Percentiles rank a stretch among this genome's conserved stretches.
phyloP scores from a whole-genome alignment of 495 filamentous ascomycete species.

The Tuber magnatum region DNA sequence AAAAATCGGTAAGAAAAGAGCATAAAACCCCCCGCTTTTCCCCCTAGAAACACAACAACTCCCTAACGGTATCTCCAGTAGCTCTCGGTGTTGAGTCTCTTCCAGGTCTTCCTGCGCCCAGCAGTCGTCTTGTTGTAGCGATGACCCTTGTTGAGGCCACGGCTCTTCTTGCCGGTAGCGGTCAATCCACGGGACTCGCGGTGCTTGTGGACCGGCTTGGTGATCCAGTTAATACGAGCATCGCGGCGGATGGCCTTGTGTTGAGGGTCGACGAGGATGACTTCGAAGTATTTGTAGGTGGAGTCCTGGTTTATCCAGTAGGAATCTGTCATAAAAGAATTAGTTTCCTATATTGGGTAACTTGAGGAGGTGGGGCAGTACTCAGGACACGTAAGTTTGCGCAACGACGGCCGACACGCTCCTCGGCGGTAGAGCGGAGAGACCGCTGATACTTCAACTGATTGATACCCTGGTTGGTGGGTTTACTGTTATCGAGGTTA shows the following conservation, averaged over 20 bases:
- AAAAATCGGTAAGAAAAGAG: neutral
- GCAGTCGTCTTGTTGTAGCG: constrained; percentile 94
- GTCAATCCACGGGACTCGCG: constrained; percentile 95
- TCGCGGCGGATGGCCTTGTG: constrained; percentile 99
- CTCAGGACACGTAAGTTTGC: constrained; percentile 95
- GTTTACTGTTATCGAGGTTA: constrained; percentile 60
- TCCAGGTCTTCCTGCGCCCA: constrained; percentile 98
- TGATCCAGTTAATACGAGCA: constrained; percentile 99
- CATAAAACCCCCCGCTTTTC: neutral
- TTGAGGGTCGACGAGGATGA: constrained; percentile 98
- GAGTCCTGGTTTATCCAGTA: constrained; percentile 99
- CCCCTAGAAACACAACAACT: neutral
- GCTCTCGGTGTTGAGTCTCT: constrained; percentile 95
- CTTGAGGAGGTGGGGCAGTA: constrained; percentile 6
- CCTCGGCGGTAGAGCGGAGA: constrained; percentile 91
- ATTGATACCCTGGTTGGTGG: constrained; percentile 99
- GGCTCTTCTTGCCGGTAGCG: constrained; percentile 96
- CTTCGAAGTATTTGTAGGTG: constrained; percentile 99
- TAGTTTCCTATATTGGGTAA: neutral
- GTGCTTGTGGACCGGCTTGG: constrained; percentile 99
- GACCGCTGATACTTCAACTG: constrained; percentile 99
- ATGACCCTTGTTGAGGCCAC: constrained; percentile 97
- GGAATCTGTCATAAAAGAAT: constrained; percentile 51
- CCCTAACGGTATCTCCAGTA: constrained; percentile 54
- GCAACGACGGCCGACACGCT: constrained; percentile 98